These are phyloP conservation scores for Talaromyces sp. DNA, from an alignment of 2,329 filamentous ascomycete species.

Conservation along the genomic window DNA sequence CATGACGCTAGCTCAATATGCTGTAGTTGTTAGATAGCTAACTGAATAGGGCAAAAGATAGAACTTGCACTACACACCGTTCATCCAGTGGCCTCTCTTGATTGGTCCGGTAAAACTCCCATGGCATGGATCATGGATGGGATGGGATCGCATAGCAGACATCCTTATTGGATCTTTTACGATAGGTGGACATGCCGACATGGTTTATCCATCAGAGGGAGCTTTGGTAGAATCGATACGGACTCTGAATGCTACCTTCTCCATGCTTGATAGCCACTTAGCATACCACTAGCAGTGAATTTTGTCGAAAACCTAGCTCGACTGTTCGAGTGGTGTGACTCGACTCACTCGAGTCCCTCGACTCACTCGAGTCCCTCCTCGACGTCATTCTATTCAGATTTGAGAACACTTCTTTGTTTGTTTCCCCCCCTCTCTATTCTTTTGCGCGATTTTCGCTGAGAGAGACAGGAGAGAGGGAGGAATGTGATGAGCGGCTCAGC, in stretches of 20 bases:
- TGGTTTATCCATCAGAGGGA: neutral
- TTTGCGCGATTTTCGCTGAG: neutral
- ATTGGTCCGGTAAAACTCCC: neutral
- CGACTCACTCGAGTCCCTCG: no score
- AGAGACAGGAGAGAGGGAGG: neutral
- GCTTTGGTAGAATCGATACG: neutral
- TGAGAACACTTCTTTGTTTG: neutral
- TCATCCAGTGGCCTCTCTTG: neutral
- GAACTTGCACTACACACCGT: neutral
- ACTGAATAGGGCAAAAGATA: no score
- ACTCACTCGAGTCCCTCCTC: no score
- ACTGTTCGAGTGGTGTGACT: neutral
- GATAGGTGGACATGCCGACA: neutral
- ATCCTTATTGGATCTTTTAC: neutral
- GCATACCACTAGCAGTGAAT: neutral
- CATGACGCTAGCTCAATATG: neutral
- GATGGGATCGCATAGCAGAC: neutral
- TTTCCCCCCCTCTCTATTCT: neutral
- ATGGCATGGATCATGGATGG: neutral
- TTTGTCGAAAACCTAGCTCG: neutral
- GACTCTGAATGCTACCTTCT: neutral
- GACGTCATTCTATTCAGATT: conserved; percentile 2
- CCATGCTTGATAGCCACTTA: neutral
- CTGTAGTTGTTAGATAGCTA: neutral
- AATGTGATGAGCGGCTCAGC: neutral